Conservation (phyloP, 2,329 filamentous ascomycete genomes). For the Calonectria pauciramosa region DNA sequence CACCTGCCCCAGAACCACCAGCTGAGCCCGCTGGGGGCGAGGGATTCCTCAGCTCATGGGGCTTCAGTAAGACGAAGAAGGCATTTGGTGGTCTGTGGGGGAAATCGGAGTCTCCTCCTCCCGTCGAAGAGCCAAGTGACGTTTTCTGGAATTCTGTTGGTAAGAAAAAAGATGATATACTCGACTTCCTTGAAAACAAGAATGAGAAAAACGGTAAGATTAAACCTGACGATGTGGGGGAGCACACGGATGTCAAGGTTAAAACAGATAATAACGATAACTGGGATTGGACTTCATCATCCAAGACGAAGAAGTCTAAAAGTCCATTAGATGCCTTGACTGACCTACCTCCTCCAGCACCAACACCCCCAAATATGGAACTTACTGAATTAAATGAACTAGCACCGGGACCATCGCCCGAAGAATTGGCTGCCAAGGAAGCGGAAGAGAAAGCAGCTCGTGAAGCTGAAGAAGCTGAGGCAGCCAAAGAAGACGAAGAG, state of each 20-base stretch:
- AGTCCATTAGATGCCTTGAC: conserved; percentile 53
- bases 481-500: conserved; percentile 40
- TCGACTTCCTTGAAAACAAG: conserved; percentile 62
- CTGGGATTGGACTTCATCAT: conserved; percentile 59
- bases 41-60: conserved; percentile 70
- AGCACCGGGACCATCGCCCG: conserved; percentile 49
- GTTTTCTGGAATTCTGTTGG: conserved; percentile 53
- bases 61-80: conserved; percentile 65
- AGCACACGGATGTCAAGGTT: conserved; percentile 58
- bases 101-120: conserved; percentile 51
- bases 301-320: conserved; percentile 61
- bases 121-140: conserved; percentile 60
- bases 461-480: conserved; percentile 51
- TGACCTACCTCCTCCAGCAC: conserved; percentile 61
- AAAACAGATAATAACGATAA: conserved; percentile 58
- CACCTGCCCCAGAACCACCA: conserved; percentile 32
- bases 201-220: conserved; percentile 57
- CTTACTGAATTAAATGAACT: conserved; percentile 55
- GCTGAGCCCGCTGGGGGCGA: conserved; percentile 56
- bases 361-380: conserved; percentile 63
- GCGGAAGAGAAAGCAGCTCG: conserved; percentile 37
- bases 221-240: conserved; percentile 61
- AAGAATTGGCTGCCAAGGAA: conserved; percentile 32
- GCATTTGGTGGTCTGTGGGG: conserved; percentile 47
- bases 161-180: conserved; percentile 60